Conservation (phyloP, 2,329 filamentous ascomycete species). For the Trichoderma atroviride region DNA sequence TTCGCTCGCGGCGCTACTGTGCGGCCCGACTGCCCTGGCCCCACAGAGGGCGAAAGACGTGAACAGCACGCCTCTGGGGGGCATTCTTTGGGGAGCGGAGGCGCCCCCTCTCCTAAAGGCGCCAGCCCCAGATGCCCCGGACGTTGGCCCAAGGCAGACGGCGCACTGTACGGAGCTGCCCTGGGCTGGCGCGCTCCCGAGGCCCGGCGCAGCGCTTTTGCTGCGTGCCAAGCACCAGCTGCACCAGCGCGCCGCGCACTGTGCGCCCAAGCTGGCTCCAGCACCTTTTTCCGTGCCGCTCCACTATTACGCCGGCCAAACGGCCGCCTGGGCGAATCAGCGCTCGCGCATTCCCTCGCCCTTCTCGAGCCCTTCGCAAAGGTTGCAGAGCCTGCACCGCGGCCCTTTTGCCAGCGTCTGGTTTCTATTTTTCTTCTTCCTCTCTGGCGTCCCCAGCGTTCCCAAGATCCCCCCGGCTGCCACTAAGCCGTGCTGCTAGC, state of each 20-base stretch:
- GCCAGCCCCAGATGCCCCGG: constrained; percentile 23
- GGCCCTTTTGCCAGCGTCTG: not conserved
- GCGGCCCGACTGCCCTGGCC: constrained; percentile 27
- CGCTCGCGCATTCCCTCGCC: constrained; percentile 33
- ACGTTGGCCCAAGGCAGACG: not conserved
- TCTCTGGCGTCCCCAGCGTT: not conserved
- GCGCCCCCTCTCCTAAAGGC: not conserved
- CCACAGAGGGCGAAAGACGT: constrained; percentile 15
- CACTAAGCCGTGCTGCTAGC: constrained; percentile 14
- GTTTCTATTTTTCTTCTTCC: not conserved
- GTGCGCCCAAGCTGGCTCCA: constrained; percentile 19
- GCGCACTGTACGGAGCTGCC: constrained; percentile 11
- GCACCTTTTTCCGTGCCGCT: constrained; percentile 37
- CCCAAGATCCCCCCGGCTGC: constrained; percentile 6
- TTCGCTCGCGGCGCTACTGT: constrained; percentile 28
- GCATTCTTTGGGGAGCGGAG: constrained; percentile 6
- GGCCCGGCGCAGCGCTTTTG: not conserved
- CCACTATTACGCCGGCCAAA: constrained; percentile 64
- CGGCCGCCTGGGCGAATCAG: constrained; percentile 53
- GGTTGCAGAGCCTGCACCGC: not conserved
- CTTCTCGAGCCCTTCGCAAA: constrained; percentile 19
- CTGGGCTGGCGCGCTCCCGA: constrained; percentile 24
- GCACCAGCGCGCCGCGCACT: not conserved
- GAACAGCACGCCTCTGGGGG: not conserved
- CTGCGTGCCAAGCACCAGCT: not conserved